Percentiles rank a stretch among this genome's conserved stretches.
Evolutionary conservation across 768 basidiomycete species (phyloP).

Genomic region (Daedalea quercina): DNA sequence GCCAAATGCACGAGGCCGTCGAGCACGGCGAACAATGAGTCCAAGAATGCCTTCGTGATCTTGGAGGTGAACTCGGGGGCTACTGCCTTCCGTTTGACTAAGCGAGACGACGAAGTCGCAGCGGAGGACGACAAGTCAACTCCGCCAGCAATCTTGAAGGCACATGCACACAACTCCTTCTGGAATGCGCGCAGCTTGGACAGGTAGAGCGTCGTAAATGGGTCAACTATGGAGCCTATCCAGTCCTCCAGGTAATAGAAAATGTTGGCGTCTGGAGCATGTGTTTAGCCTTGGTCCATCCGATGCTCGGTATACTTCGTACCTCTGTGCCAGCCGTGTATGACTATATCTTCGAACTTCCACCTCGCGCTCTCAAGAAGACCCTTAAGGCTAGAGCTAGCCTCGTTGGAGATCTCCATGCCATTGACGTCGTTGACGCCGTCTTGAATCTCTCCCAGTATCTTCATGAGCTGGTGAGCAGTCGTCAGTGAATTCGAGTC

Average conservation of each 20-base stretch:
- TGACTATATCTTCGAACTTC: conserved; percentile 81
- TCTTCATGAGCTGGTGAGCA: conserved; percentile 70
- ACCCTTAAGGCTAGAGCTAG: conserved; percentile 55
- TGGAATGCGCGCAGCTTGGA: conserved; percentile 78
- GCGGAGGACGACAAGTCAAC: conserved; percentile 43
- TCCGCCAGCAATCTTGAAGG: conserved; percentile 78
- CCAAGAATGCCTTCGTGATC: conserved; percentile 81
- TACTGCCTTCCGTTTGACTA: conserved; percentile 54
- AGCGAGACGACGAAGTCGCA: conserved; percentile 39
- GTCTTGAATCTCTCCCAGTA: conserved; percentile 83
- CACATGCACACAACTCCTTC: conserved; percentile 63
- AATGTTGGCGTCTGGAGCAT: conserved; percentile 63
- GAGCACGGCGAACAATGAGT: conserved; percentile 77
- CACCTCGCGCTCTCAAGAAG: conserved; percentile 80
- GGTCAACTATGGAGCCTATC: conserved; percentile 54
- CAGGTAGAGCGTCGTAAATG: conserved; percentile 68
- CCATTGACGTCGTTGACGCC: conserved; percentile 72
- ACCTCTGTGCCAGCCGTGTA: conserved; percentile 82
- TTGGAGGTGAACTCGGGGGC: conserved; percentile 60
- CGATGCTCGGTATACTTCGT: conserved; percentile 11
- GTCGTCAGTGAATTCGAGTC: conserved; percentile 81
- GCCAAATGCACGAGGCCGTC: conserved; percentile 82
- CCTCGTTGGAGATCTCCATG: conserved; percentile 80
- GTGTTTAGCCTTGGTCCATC: not conserved
- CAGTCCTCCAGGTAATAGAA: conserved; percentile 89